These are phyloP conservation scores for Fusarium compactum DNA, from an alignment of 2,329 filamentous ascomycete genomes.

Conservation along the genomic window DNA sequence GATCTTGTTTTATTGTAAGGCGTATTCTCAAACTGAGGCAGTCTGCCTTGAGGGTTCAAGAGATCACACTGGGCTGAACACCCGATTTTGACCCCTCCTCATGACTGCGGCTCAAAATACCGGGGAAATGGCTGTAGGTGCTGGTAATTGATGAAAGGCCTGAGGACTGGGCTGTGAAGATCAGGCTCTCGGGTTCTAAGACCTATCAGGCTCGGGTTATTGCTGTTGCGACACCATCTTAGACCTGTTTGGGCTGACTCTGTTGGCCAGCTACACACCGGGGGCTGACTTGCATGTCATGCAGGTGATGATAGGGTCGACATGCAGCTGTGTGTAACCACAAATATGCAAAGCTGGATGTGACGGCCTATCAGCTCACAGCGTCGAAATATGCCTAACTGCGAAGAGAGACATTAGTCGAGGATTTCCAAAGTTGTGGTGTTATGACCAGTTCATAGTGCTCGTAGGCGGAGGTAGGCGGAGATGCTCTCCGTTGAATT, in stretches of 20 bases:
- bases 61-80: background rate
- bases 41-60: constrained; percentile 5
- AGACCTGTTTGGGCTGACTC: background rate
- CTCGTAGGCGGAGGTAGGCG: background rate
- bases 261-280: background rate
- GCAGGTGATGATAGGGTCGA: background rate
- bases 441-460: background rate
- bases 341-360: background rate
- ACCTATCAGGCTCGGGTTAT: background rate
- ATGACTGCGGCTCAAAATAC: constrained; percentile 10
- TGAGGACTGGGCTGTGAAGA: background rate
- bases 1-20: background rate
- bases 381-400: background rate
- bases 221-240: background rate
- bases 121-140: background rate
- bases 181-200: background rate
- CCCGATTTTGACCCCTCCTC: constrained; percentile 7
- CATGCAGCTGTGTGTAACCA: constrained; percentile 5
- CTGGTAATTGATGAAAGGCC: background rate
- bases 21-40: background rate
- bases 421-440: background rate
- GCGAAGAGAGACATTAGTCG: background rate
- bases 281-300: background rate
- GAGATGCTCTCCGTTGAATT: background rate
- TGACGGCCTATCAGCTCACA: background rate